These are phyloP conservation scores for Neurospora tetrasperma DNA, from an alignment of 495 filamentous ascomycete species.

Conservation along the genomic window DNA sequence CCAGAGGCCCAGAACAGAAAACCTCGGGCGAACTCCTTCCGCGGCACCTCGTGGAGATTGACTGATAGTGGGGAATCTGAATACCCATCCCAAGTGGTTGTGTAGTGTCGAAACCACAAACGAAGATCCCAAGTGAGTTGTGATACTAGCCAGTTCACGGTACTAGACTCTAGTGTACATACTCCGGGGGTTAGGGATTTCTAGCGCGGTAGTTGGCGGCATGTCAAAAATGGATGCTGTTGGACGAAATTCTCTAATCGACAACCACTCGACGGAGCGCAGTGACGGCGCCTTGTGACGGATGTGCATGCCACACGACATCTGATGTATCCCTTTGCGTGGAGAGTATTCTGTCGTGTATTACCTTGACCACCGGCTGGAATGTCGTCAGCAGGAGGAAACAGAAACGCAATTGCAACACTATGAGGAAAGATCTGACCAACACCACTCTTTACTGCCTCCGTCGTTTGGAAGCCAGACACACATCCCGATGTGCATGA, in stretches of 20 bases:
- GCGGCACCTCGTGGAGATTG: background rate
- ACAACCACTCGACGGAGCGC: background rate
- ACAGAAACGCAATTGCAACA: background rate
- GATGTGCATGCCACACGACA: background rate
- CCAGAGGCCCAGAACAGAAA: background rate
- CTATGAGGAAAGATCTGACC: background rate
- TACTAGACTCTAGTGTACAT: background rate
- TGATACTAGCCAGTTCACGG: background rate
- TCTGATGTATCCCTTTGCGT: background rate
- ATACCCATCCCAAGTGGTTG: background rate
- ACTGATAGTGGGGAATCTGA: background rate
- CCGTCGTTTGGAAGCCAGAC: slow-evolving; percentile 4
- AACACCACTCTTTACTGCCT: background rate
- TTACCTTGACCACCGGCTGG: background rate
- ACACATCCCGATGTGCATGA: slow-evolving; percentile 3
- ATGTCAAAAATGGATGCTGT: background rate
- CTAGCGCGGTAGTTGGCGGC: background rate
- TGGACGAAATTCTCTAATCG: background rate
- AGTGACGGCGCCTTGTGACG: background rate
- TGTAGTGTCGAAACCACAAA: background rate
- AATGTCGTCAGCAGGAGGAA: background rate
- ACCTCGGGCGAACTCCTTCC: background rate
- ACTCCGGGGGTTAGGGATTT: background rate
- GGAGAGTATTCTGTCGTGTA: background rate
- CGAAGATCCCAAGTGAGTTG: background rate